Conservation (phyloP, 2,329 filamentous ascomycete genomes). For the Parastagonospora avenae region DNA sequence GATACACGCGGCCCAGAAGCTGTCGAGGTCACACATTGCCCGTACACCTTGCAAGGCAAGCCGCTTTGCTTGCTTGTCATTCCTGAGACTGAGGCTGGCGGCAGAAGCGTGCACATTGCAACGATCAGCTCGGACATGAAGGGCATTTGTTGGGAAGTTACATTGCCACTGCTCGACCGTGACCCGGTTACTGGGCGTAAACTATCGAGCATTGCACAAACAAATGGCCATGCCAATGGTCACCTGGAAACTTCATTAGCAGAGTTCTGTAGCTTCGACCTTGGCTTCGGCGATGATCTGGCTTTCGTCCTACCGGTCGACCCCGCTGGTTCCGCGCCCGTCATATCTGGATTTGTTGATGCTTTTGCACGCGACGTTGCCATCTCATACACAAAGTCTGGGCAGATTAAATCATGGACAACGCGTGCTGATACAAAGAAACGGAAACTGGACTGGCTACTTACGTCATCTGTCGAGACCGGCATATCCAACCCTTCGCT, state of each 20-base stretch:
- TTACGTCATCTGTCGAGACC: constrained; percentile 81
- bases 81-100: constrained; percentile 65
- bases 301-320: constrained; percentile 78
- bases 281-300: constrained; percentile 61
- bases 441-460: constrained; percentile 76
- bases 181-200: constrained; percentile 36
- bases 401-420: constrained; percentile 83
- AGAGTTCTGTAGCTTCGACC: constrained; percentile 73
- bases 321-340: constrained; percentile 74
- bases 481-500: constrained; percentile 73
- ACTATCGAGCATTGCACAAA: constrained; percentile 24
- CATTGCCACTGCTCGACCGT: constrained; percentile 57
- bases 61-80: constrained; percentile 80
- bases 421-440: constrained; percentile 69
- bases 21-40: constrained; percentile 61
- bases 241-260: constrained; percentile 54
- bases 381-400: constrained; percentile 78
- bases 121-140: constrained; percentile 79
- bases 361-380: constrained; percentile 85
- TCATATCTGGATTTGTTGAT: constrained; percentile 79
- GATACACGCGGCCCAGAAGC: constrained; percentile 70
- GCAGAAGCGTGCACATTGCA: constrained; percentile 68
- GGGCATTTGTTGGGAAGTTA: constrained; percentile 81
- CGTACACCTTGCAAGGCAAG: constrained; percentile 68
- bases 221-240: constrained; percentile 39